Percentiles rank a stretch among this genome's conserved stretches.
Conservation (phyloP, 2,329 filamentous ascomycete species). For the Curvularia eragrostidis region DNA sequence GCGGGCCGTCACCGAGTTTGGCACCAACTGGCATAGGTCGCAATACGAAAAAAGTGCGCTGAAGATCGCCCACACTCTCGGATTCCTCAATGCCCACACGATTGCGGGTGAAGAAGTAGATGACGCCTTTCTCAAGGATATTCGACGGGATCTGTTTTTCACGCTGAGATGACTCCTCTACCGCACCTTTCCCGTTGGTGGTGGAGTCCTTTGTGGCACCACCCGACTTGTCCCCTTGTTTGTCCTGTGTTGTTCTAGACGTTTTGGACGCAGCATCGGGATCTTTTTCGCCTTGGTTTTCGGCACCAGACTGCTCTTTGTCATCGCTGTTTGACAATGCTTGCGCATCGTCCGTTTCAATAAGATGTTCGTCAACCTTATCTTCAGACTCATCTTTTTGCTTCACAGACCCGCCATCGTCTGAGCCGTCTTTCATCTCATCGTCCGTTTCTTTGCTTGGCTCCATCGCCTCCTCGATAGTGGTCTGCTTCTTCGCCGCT, state of each 20-base stretch:
- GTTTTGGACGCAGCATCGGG: conserved; percentile 8
- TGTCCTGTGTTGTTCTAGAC: conserved; percentile 8
- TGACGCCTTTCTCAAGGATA: conserved; percentile 84
- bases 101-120: conserved; percentile 89
- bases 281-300: too few species aligned
- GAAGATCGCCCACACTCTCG: conserved; percentile 72
- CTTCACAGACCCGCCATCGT: conserved; percentile 9
- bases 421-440: conserved; percentile 35
- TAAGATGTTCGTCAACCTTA: conserved; percentile 6
- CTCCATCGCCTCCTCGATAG: conserved; percentile 60
- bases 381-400: conserved; percentile 22
- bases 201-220: conserved; percentile 28
- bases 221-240: conserved; percentile 8
- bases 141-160: conserved; percentile 62
- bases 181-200: conserved; percentile 42
- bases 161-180: conserved; percentile 59
- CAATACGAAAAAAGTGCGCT: conserved; percentile 80
- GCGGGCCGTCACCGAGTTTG: conserved; percentile 67
- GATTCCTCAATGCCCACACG: conserved; percentile 77
- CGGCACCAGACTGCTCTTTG: too few species aligned
- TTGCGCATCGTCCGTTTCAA: conserved; percentile 20
- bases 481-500: conserved; percentile 57
- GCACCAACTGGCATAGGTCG: conserved; percentile 74
- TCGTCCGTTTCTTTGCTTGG: conserved; percentile 45
- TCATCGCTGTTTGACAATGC: conserved; percentile 32